Conservation (phyloP, 768 basidiomycete genomes). For the Amanita polypyramis region DNA sequence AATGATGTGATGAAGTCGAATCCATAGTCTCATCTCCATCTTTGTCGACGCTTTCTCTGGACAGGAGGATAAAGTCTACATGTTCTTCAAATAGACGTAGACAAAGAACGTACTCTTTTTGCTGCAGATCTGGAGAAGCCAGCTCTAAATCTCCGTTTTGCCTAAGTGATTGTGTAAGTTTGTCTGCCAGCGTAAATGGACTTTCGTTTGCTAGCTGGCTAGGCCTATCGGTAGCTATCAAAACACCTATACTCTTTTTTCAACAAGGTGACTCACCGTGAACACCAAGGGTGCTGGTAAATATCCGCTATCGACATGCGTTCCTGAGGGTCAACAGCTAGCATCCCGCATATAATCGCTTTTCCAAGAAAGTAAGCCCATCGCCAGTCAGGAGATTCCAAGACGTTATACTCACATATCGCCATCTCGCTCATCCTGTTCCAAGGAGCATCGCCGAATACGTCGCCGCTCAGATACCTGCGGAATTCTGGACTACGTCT, state of each 20-base stretch:
- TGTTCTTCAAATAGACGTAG: too few species aligned
- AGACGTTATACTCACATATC: conserved; percentile 38
- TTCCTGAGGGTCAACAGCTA: conserved; percentile 57
- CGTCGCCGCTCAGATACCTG: conserved; percentile 63
- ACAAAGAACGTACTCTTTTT: conserved; percentile 18
- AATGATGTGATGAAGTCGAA: conserved; percentile 38
- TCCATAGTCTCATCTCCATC: conserved; percentile 58
- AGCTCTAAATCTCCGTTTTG: conserved; percentile 66
- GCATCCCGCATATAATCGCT: conserved; percentile 72
- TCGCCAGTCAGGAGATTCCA: neutral
- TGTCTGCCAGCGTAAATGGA: conserved; percentile 48
- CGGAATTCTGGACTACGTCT: conserved; percentile 65
- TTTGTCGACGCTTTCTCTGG: conserved; percentile 23
- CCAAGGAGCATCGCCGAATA: conserved; percentile 78
- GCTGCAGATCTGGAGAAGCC: conserved; percentile 44
- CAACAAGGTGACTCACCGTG: neutral
- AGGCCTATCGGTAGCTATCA: conserved; percentile 29
- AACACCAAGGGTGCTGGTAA: conserved; percentile 4
- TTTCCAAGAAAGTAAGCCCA: neutral
- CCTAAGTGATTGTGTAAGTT: conserved; percentile 58
- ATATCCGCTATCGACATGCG: conserved; percentile 35
- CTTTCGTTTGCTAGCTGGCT: conserved; percentile 56
- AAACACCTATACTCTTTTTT: neutral
- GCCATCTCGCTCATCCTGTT: conserved; percentile 44
- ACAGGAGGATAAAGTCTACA: neutral